A percentile compares a stretch with the other conserved stretches of the same genome.
phyloP scores from a whole-genome alignment of 495 filamentous ascomycete species.

The Hyphodiscus hymeniophilus region DNA sequence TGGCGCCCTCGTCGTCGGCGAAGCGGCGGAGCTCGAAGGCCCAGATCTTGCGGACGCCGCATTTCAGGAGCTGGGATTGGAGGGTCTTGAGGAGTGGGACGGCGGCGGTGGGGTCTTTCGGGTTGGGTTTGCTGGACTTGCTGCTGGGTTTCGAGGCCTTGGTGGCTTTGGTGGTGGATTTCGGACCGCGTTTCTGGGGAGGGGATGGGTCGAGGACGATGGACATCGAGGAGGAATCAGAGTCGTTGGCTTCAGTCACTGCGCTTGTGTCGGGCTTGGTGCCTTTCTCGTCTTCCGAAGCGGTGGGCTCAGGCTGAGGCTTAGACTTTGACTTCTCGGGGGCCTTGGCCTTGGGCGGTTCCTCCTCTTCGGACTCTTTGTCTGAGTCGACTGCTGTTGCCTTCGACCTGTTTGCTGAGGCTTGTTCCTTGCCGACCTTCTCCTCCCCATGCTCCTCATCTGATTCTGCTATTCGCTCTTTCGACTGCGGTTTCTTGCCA shows the following conservation, averaged over 20 bases:
- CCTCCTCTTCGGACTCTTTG: background rate
- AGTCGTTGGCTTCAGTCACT: constrained; percentile 38
- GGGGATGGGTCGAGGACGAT: constrained; percentile 65
- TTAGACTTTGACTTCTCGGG: constrained; percentile 5
- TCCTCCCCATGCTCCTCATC: constrained; percentile 19
- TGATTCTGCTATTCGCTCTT: constrained; percentile 20
- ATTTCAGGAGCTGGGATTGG: constrained; percentile 82
- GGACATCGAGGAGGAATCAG: constrained; percentile 79
- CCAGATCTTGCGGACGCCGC: constrained; percentile 93
- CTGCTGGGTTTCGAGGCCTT: constrained; percentile 20
- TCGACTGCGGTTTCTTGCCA: constrained; percentile 6
- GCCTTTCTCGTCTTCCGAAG: constrained; percentile 16
- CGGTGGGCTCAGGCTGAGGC: constrained; percentile 15
- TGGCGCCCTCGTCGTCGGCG: constrained; percentile 57
- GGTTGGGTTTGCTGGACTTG: constrained; percentile 20
- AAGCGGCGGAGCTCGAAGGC: constrained; percentile 70
- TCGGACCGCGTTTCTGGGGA: constrained; percentile 30
- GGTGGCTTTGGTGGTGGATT: constrained; percentile 20
- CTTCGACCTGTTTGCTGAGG: background rate
- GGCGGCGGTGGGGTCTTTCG: constrained; percentile 53
- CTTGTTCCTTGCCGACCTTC: background rate
- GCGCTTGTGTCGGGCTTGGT: constrained; percentile 12
- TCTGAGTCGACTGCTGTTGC: background rate
- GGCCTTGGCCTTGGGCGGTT: background rate
- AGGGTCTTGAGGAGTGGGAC: constrained; percentile 84